These are phyloP conservation scores for Marchantia paleacea DNA, from an alignment of 225 moss, liverwort and hornwort species.

Conservation along the genomic window DNA sequence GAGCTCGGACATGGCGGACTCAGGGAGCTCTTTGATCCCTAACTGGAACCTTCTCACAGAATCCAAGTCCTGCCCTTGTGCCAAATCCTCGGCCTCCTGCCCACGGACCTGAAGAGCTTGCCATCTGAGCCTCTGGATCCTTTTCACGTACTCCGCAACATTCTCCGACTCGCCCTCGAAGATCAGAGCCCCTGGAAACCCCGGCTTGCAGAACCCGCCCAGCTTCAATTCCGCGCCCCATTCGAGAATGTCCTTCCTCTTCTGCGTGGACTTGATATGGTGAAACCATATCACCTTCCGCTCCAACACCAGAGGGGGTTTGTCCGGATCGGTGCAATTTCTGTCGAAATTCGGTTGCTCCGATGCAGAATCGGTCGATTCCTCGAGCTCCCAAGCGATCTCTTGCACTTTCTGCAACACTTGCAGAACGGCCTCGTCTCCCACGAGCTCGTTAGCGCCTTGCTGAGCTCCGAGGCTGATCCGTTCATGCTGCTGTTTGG, in stretches of 20 bases:
- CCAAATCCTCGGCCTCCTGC: conserved; percentile 31
- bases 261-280: conserved; percentile 45
- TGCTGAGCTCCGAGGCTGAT: conserved; percentile 36
- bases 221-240: conserved; percentile 40
- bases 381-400: conserved; percentile 26
- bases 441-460: conserved; percentile 27
- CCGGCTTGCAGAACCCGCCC: conserved; percentile 43
- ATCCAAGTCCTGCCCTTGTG: conserved; percentile 18
- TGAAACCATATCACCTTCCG: conserved; percentile 45
- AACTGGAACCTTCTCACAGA: conserved; percentile 31
- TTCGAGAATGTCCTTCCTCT: conserved; percentile 39
- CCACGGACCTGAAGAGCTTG: conserved; percentile 42
- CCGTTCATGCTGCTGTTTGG: conserved; percentile 32
- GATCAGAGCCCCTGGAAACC: conserved; percentile 43
- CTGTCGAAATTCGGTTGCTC: not conserved
- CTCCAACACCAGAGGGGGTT: conserved; percentile 1
- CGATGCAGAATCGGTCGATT: not conserved
- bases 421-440: conserved; percentile 41
- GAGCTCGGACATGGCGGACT: conserved; percentile 46
- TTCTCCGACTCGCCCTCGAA: conserved; percentile 35
- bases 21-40: conserved; percentile 43
- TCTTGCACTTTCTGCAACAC: conserved; percentile 43
- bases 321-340: not conserved
- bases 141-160: conserved; percentile 39
- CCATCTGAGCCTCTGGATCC: conserved; percentile 44